A percentile compares a stretch with the other conserved stretches of the same genome.
phyloP scores from a whole-genome alignment of 495 filamentous ascomycete species.

The Xylaria palmicola region DNA sequence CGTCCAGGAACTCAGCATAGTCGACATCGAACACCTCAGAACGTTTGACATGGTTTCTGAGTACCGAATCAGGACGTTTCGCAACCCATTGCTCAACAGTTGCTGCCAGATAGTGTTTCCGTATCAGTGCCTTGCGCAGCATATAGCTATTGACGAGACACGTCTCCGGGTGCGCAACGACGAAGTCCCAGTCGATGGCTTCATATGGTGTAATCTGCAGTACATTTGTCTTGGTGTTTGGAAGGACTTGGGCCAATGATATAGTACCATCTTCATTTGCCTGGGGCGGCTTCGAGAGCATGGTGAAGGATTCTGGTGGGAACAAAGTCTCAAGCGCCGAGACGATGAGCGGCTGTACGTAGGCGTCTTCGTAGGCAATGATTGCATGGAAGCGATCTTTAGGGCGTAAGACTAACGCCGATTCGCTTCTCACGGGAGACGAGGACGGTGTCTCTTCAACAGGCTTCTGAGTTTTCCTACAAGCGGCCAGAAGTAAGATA shows the following conservation, averaged over 20 bases:
- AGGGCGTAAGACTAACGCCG: conserved; percentile 28
- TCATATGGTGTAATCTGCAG: conserved; percentile 91
- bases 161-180: conserved; percentile 57
- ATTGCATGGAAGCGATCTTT: conserved; percentile 62
- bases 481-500: conserved; percentile 26
- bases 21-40: conserved; percentile 87
- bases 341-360: conserved; percentile 80
- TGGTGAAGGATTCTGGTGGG: conserved; percentile 40
- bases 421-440: conserved; percentile 8
- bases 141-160: conserved; percentile 79
- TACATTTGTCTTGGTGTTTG: conserved; percentile 45
- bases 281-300: conserved; percentile 24
- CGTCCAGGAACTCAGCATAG: conserved; percentile 94
- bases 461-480: conserved; percentile 20
- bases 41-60: conserved; percentile 68
- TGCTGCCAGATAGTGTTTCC: conserved; percentile 86
- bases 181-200: conserved; percentile 74
- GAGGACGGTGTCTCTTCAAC: conserved; percentile 13
- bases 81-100: conserved; percentile 77
- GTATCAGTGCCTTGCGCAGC: conserved; percentile 95
- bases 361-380: conserved; percentile 79
- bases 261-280: conserved; percentile 23
- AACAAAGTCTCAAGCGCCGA: conserved; percentile 64
- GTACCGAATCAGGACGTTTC: conserved; percentile 71
- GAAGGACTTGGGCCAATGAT: conserved; percentile 31